Evolutionary conservation across 108 stramenopile genomes (phyloP), one percentile per base, ranked within the genome.

Genomic region (Parmales sp.): DNA sequence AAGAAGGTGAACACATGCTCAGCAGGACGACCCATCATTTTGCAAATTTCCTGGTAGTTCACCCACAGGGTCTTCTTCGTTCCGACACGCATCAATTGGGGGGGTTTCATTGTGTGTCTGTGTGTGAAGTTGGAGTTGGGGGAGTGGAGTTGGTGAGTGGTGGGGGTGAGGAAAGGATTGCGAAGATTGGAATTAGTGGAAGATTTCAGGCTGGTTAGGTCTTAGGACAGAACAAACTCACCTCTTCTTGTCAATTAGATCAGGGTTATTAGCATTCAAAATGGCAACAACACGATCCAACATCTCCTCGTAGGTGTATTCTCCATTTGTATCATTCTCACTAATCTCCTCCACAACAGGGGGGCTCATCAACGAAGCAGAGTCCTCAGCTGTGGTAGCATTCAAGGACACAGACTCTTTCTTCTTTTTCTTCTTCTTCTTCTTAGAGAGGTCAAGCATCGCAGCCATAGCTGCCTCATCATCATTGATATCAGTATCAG

Each of bases 1-100:
- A 98, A 96, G 79, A 98, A 99, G 48, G 90, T 90, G 74, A 94
- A 97, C 45, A 99, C 96, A 75, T 98, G 97, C 69, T 97, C 94
- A 8, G 94, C 88, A 74, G 74, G 73, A 49, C 99, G 91, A 69
- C 93, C 87, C 97, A 99, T 97, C 83, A 93, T 88, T 77, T 87
- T 82, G 74, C 96, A 97, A 71, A 98, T 98, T 74, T 97, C 98
- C 69, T 95, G 93, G 71, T 95, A 99, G 88, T 99, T 99, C 34
- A 95, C 87, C 97, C 97, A 99, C 37, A 94, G 82, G 6, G 96
- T 97, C 90, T 95, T 95, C 75, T 91, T 94, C 66, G 90, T 88
- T 39, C 89, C 90, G 23, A 98, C 73, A 50, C 94, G 76, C 66
- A 91, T 91, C 43, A 98, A 75, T 76, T 98, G 95, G 28, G 95